Base-by-base conservation (phyloP, 2,329 filamentous ascomycete species). In the Phialocephala subalpina region DNA sequence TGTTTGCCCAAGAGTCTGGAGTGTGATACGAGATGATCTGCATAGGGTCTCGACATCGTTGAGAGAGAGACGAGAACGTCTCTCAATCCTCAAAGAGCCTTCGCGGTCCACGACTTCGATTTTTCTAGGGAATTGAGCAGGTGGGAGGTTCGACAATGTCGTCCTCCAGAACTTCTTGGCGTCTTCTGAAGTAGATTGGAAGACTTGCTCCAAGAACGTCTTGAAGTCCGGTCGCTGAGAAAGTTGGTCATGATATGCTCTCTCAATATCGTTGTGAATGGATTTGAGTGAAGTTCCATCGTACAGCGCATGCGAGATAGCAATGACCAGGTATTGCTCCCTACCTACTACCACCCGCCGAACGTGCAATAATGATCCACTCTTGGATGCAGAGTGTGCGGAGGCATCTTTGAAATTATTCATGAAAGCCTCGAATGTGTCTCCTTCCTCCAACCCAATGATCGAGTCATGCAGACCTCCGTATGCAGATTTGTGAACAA, bases 271-370 rank as follows among this genome's bases (percentile, higher is more conserved):
- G 52, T 84, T 81, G 72, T 96, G 93, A 1, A 97, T 78, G 18
- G 97, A 80, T 3, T 83, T 82, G 14, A 97, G 84, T 2, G 94
- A 97, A 87, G 90, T 94, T 0, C 94, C 94, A 74, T 97, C 94
- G 70, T 97, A 97, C 22, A 97, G 82, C 1, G 94, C 93, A 78
- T 97, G 94, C 0, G 94, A 86, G 45, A 97, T 88, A 0, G 93
- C 94, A 0, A 97, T 76, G 4, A 90, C 74, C 1, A 90, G 68
- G 63, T 84, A 86, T 33, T 67, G 72, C 40, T 72, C 74, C 16
- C 66, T 71, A 2, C 67, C 78, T 0, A 77, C 74, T 6, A 66
- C 73, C 2, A 78, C 78, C 60, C 87, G 78, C 0, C 76, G 77
- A 0, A 90, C 72, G 62, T 87, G 86, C 7, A 90, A 77, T 2